These are phyloP conservation scores for Moringa oleifera DNA, from an alignment of 345 rosid species.

Conservation along the genomic window DNA sequence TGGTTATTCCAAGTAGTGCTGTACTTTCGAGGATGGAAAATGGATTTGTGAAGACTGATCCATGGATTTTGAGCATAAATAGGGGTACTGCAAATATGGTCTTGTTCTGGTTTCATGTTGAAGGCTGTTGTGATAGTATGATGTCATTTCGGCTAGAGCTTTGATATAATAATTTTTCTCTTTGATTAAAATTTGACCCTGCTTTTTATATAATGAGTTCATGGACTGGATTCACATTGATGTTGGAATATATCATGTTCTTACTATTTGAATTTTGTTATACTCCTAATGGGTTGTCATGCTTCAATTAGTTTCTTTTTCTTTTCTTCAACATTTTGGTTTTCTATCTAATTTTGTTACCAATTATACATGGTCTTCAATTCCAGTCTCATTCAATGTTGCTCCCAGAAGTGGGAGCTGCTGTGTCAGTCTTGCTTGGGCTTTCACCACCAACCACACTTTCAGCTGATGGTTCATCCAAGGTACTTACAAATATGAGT, in stretches of 20 bases:
- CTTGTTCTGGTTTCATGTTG: no score
- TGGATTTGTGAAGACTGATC: no score
- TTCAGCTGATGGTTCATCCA: conserved; percentile 65
- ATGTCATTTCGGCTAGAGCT: no score
- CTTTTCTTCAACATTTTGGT: conserved; percentile 3
- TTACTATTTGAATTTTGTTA: neutral
- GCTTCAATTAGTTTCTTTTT: neutral
- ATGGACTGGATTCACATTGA: neutral
- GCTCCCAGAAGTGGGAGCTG: conserved; percentile 59
- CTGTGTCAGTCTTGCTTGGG: conserved; percentile 88
- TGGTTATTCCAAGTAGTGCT: no score
- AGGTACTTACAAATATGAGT: conserved; percentile 34
- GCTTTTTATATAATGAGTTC: neutral
- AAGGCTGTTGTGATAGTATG: no score
- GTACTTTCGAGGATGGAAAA: no score
- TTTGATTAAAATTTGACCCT: no score
- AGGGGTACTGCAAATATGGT: no score
- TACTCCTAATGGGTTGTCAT: neutral
- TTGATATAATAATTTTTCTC: no score
- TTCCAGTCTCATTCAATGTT: conserved; percentile 43
- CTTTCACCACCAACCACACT: conserved; percentile 62
- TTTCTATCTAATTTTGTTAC: neutral
- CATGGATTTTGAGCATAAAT: no score
- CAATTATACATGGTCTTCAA: neutral
- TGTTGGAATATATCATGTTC: neutral